Conservation (phyloP, 352 stramenopile genomes). For the Globisporangium echinulatum region DNA sequence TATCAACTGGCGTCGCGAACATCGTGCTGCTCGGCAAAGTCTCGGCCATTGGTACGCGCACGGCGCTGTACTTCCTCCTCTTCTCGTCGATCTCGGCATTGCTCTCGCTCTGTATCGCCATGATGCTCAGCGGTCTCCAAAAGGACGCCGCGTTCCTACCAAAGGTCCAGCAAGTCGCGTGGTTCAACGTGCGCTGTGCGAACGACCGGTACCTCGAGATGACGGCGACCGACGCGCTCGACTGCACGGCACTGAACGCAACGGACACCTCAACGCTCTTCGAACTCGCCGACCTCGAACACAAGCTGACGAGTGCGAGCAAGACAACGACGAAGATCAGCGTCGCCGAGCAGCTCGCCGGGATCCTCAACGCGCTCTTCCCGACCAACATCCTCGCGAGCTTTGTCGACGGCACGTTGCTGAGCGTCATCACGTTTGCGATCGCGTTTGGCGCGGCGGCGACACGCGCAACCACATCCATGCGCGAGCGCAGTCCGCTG, state of each 20-base stretch:
- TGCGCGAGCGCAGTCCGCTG: slow-evolving; percentile 48
- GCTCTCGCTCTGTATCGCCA: slow-evolving; percentile 34
- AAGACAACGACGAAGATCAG: slow-evolving; percentile 26
- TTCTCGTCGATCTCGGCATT: slow-evolving; percentile 28
- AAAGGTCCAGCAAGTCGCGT: not conserved
- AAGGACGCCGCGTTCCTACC: not conserved
- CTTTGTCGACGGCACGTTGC: slow-evolving; percentile 41
- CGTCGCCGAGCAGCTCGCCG: slow-evolving; percentile 43
- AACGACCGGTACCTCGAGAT: slow-evolving; percentile 30
- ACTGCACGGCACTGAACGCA: slow-evolving; percentile 17
- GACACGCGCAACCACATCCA: slow-evolving; percentile 25
- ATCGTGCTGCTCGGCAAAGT: slow-evolving; percentile 66
- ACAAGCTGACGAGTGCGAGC: slow-evolving; percentile 11
- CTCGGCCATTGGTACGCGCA: slow-evolving; percentile 45
- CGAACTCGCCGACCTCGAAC: slow-evolving; percentile 36
- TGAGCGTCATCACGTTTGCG: slow-evolving; percentile 61
- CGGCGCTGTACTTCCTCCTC: slow-evolving; percentile 38
- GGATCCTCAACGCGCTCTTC: slow-evolving; percentile 49
- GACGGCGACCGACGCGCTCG: slow-evolving; percentile 13
- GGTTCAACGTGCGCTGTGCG: slow-evolving; percentile 29
- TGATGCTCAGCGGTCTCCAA: slow-evolving; percentile 35
- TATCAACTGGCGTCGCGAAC: slow-evolving; percentile 51
- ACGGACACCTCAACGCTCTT: slow-evolving; percentile 26
- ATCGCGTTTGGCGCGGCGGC: slow-evolving; percentile 54
- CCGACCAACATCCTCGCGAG: slow-evolving; percentile 51